Base-by-base conservation (phyloP, 495 filamentous ascomycete genomes). In the Aspergillus asperescens region DNA sequence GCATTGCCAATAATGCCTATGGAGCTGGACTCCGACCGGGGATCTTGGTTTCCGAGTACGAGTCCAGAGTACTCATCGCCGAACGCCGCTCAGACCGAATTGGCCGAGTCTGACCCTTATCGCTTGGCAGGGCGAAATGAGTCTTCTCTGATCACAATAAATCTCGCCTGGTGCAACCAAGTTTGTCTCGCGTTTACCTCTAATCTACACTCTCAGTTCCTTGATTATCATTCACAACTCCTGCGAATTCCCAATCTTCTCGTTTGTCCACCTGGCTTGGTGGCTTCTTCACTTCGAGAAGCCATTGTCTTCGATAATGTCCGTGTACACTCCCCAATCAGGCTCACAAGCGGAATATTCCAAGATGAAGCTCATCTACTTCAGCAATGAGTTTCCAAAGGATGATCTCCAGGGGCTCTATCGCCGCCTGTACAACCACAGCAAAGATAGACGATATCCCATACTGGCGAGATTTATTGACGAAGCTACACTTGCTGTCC, bases 341-440 rank as follows among this genome's bases (percentile, higher is more conserved):
- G 28, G 25, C 5, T 43, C 48, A 40, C 27, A 13, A 13, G 24
- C 38, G 12, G 48, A 43, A 15, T 22, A 32, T 35, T 43, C 38
- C 38, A 42, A 43, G 37, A 43, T 52, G 39, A 48, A 54, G 47
- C 55, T 75, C n/a, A 24, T 66, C 28, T 70, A 68, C 54, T 77
- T 77, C 52, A 61, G 61, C 59, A 75, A 74, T 40, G 65, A 69
- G 43, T 65, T 70, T 18, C 68, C 68, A 7, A 52, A 56, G n/a
- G 70, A 74, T 37, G 70, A 75, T 46, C 53, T 75, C 6, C 32
- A 57, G 23, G 47, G 59, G 7, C 55, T 74, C 0, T 64, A 75
- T 28, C 71, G 71, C 10, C 50, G 59, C 0, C 57, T 78, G 4
- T 59, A 64, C 34, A 49, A 45, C n/a, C 65, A 67, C 39, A 71